Percentiles rank a stretch among this genome's conserved stretches.
phyloP scores from a whole-genome alignment of 73 alveolate genomes.

The Paramecium sonneborni region DNA sequence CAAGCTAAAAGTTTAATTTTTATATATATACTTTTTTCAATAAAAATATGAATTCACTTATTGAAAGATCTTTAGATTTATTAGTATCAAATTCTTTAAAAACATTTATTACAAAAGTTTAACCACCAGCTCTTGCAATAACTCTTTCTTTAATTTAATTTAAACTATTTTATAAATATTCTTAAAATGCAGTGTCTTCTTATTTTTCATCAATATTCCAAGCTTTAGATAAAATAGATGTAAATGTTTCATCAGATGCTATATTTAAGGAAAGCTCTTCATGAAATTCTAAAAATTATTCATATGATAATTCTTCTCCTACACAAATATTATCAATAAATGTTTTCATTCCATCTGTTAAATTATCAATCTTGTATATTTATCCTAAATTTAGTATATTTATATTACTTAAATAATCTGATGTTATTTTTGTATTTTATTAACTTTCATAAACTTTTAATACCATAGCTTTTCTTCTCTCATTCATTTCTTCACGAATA shows the following conservation, averaged over 20 bases:
- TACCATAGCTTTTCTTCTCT: slow-evolving; percentile 46
- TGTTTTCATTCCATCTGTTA: slow-evolving; percentile 29
- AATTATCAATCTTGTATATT: neutral
- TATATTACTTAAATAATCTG: neutral
- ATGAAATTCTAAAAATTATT: slow-evolving; percentile 26
- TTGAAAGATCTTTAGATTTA: neutral
- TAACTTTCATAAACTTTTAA: neutral
- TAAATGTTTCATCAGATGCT: slow-evolving; percentile 33
- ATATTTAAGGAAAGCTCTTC: neutral
- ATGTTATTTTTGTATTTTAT: neutral
- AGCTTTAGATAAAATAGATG: neutral
- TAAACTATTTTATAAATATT: neutral
- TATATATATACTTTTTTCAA: neutral
- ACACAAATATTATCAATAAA: slow-evolving; percentile 13
- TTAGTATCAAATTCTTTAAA: slow-evolving; percentile 12
- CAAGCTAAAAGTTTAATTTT: neutral
- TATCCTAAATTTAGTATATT: neutral
- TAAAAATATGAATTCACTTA: neutral
- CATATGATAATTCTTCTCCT: neutral
- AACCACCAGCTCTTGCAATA: slow-evolving; percentile 4
- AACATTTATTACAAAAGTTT: neutral
- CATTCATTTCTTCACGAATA: slow-evolving; percentile 28
- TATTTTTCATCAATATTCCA: slow-evolving; percentile 24
- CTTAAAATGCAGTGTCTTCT: slow-evolving; percentile 54
- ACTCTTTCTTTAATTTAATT: neutral